Evolutionary conservation across 1,284 basidiomycete species (phyloP).

Genomic region (Hemileia vastatrix): DNA sequence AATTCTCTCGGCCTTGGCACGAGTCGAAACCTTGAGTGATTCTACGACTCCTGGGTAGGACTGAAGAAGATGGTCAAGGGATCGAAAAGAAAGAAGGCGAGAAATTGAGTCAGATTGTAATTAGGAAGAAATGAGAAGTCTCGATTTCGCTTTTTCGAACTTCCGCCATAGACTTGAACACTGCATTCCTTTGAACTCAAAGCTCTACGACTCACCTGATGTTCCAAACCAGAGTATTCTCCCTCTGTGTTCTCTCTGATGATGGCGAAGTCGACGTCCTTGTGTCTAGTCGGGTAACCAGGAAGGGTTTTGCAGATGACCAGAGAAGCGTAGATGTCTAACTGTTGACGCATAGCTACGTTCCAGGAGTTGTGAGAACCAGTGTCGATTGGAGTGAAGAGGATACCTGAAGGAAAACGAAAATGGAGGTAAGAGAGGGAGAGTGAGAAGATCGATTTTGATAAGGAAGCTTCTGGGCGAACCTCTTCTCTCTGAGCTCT

Average conservation of each 20-base stretch:
- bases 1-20: constrained; percentile 92
- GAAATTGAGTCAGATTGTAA: not conserved
- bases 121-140: not conserved
- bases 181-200: not conserved
- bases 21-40: constrained; percentile 92
- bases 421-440: not conserved
- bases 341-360: constrained; percentile 97
- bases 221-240: constrained; percentile 97
- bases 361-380: constrained; percentile 98
- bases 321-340: constrained; percentile 98
- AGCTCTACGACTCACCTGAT: constrained; percentile 52
- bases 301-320: constrained; percentile 96
- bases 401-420: constrained; percentile 63
- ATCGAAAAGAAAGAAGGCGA: not conserved
- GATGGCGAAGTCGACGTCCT: constrained; percentile 95
- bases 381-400: constrained; percentile 95
- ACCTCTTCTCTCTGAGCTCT: not conserved
- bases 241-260: constrained; percentile 99
- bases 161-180: not conserved
- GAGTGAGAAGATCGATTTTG: not conserved
- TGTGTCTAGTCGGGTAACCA: constrained; percentile 92
- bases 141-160: not conserved
- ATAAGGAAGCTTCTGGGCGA: not conserved
- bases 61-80: constrained; percentile 19
- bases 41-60: constrained; percentile 98